Evolutionary conservation across 768 basidiomycete species (phyloP), one percentile per base, ranked within the genome.

Genomic region (Suillus paluster): DNA sequence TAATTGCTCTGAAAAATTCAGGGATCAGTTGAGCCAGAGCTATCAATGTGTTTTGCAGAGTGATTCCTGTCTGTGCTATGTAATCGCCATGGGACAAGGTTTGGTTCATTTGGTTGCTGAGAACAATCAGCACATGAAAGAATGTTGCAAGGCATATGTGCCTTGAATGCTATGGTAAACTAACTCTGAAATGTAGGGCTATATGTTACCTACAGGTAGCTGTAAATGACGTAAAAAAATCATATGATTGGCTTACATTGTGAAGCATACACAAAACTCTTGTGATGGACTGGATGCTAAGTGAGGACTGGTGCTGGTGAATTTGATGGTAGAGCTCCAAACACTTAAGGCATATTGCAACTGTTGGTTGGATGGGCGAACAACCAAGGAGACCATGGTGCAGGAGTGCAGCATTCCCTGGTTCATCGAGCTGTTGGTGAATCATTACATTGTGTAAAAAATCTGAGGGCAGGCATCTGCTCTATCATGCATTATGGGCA

Each of bases 1-100:
- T 75, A 72, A 54, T 71, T 64, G 34, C 67, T 71, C 2, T 56
- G 39, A 39, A 71, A 68, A 4, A 60, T 44, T 1, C 66, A 62
- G 1, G n/a, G 55, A 46, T 76, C 71, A 9, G 57, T 68, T 11
- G 56, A n/a, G 1, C 67, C 67, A 4, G 67, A 53, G 21, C 50
- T 61, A 6, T 66, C 69, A 36, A 79, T 67, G 1, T 71, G 68
- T 57, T 76, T 75, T 2, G 73, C 64, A 0, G 74, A 79, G 38
- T 74, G 65, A 55, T 79, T 80, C 2, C 74, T 73, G 60, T 80
- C 75, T 50, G 76, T 65, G n/a, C 67, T 68, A 14, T 66, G 34
- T 34, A 81, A 61, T 6, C 70, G 17, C 0, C 61, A 19, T 34
- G 68, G 74, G 7, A 36, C 12, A 1, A 80, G 68, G 1, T 61